Percentiles rank a stretch among this genome's conserved stretches.
Evolutionary conservation across 257 asterid genomes (phyloP).

Genomic region (Solanum boliviense): DNA sequence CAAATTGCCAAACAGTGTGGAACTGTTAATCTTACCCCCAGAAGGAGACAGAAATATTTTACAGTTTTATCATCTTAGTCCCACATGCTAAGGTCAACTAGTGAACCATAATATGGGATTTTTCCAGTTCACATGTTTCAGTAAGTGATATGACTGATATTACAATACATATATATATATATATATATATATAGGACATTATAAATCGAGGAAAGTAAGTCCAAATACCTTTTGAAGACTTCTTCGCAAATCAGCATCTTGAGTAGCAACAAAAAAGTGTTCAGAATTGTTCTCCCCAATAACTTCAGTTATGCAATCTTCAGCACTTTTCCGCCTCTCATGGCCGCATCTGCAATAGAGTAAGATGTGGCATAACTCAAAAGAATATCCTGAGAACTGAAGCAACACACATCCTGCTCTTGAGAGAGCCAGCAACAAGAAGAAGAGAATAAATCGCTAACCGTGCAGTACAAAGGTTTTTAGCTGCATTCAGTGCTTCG

Average conservation of each 20-base stretch:
- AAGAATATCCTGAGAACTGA: neutral
- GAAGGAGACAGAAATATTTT: neutral
- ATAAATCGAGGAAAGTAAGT: neutral
- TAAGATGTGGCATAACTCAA: neutral
- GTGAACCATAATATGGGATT: neutral
- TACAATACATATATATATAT: no score
- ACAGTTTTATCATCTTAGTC: neutral
- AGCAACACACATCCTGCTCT: neutral
- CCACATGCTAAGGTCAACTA: neutral
- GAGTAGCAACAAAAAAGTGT: constrained; percentile 87
- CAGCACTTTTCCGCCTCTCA: constrained; percentile 64
- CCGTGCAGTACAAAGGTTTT: constrained; percentile 57
- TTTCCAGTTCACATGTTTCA: neutral
- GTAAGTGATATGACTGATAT: neutral
- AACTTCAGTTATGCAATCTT: constrained; percentile 61
- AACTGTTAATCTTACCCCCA: neutral
- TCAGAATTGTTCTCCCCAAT: constrained; percentile 71
- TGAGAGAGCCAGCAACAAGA: neutral
- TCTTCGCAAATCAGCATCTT: constrained; percentile 69
- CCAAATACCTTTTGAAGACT: constrained; percentile 60
- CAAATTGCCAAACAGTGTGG: neutral
- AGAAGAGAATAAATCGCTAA: constrained; percentile 6
- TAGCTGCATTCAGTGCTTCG: constrained; percentile 61
- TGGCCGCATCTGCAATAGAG: constrained; percentile 64
- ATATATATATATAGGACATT: neutral